Evolutionary conservation across 768 basidiomycete species (phyloP).

Genomic region (Mycena crocata): DNA sequence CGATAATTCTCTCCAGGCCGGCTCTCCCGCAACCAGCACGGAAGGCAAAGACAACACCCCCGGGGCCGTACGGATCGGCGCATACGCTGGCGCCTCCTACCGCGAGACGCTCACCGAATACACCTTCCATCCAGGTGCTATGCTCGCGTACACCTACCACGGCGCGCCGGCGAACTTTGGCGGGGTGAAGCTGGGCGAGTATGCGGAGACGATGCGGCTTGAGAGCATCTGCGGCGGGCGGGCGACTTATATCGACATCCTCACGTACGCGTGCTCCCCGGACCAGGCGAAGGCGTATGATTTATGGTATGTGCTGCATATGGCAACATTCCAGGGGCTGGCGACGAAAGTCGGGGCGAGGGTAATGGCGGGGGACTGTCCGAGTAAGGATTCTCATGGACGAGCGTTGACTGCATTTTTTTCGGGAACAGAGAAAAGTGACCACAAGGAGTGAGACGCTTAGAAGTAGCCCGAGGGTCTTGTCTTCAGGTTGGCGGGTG

Average conservation of each 20-base stretch:
- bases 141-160: not conserved
- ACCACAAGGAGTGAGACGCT: too few relatives aligned
- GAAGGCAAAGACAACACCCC: slow-evolving; percentile 28
- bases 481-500: too few relatives aligned
- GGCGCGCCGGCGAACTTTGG: not conserved
- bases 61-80: slow-evolving; percentile 27
- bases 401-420: too few relatives aligned
- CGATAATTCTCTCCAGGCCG: not conserved
- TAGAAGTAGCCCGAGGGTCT: too few relatives aligned
- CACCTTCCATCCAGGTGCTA: not conserved
- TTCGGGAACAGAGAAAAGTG: too few relatives aligned
- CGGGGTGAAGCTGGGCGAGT: not conserved
- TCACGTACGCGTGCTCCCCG: slow-evolving; percentile 11
- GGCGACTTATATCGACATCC: slow-evolving; percentile 30
- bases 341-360: not conserved
- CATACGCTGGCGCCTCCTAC: not conserved
- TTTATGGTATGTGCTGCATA: not conserved
- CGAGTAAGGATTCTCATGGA: too few relatives aligned
- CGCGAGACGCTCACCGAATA: slow-evolving; percentile 21
- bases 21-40: not conserved
- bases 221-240: slow-evolving; percentile 27
- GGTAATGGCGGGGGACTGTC: slow-evolving; percentile 23
- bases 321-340: not conserved
- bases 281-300: not conserved
- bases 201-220: slow-evolving; percentile 24